Evolutionary conservation across 2,329 filamentous ascomycete species (phyloP), one percentile per base, ranked within the genome.

Genomic region (Alternaria alternata): DNA sequence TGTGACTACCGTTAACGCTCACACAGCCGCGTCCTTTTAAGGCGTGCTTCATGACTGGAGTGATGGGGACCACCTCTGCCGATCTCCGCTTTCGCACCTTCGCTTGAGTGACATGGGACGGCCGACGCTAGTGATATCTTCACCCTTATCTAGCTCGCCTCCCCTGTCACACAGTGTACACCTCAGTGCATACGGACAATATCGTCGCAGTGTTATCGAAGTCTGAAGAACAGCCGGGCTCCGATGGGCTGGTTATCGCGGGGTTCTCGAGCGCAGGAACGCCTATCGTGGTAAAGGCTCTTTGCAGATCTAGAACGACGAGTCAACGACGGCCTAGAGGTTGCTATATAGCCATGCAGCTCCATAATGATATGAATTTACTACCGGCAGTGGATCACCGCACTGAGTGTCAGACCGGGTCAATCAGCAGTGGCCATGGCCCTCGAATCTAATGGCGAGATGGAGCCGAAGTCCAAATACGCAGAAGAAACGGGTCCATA

Each of bases 71-170:
- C 44, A 24, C 22, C 38, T 53, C 30, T 41, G 41, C 54, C 30
- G 22, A 14, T 46, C 32, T 30, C 42, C 49, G 16, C 34, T 41
- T 36, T 38, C 42, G 36, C 49, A 16, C 43, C 16, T 44, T 51
- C 51, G 32, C 43, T 54, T 48, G 42, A n/a, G 24, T 47, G 51
- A 43, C 56, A 54, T 30, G 56, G 51, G 56, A 39, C 56, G 56
- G 56, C 56, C 51, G 56, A 41, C 56, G 51, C 56, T 58, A 58
- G 20, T 1, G 51, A 58, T 54, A 54, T 28, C 39, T 41, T 7
- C 24, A 5, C 34, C 34, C 49, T 58, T 54, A 58, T 58, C 56
- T 34, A 20, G n/a, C 44, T 47, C n/a, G 32, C 42, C 20, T 38
- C 8, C 18, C 14, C 18, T 54, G 44, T 32, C 44, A 47, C n/a